These are phyloP conservation scores for Lachancea fermentati DNA, from an alignment of 805 yeast species.

Conservation along the genomic window DNA sequence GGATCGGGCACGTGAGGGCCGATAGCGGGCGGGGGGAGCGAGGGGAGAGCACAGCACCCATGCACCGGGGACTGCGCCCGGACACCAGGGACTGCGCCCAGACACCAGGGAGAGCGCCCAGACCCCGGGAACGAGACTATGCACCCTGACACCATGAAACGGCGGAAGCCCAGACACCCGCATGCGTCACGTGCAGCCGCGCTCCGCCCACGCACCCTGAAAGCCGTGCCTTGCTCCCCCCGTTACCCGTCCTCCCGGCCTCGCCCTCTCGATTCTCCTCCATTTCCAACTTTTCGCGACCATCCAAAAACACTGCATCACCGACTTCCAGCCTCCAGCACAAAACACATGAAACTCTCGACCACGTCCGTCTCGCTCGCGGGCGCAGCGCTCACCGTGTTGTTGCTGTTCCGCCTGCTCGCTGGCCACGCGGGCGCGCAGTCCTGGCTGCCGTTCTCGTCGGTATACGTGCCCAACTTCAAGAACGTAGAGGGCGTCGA, in stretches of 20 bases:
- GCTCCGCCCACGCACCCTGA: no score
- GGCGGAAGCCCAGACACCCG: no score
- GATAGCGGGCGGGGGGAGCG: no score
- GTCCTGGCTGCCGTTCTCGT: conserved; percentile 16
- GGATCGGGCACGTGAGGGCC: no score
- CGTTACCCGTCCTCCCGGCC: neutral
- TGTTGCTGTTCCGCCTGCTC: conserved; percentile 9
- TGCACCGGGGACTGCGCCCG: no score
- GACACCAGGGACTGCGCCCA: no score
- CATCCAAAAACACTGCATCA: no score
- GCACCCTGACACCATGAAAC: neutral
- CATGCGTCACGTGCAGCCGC: no score
- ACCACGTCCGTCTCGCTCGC: conserved; percentile 8
- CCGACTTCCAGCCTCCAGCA: no score
- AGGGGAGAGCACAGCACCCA: no score
- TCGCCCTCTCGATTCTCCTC: neutral
- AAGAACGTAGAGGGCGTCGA: conserved; percentile 41
- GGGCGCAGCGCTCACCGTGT: conserved; percentile 8
- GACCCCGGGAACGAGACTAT: neutral
- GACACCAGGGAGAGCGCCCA: neutral
- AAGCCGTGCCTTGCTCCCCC: no score
- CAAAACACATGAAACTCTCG: conserved; percentile 7
- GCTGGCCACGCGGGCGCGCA: conserved; percentile 5
- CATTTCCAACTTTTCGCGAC: neutral
- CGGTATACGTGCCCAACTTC: conserved; percentile 35